A percentile compares a stretch with the other conserved stretches of the same genome.
Evolutionary conservation across 352 stramenopile species (phyloP).

Genomic region (Pythium angustatum): DNA sequence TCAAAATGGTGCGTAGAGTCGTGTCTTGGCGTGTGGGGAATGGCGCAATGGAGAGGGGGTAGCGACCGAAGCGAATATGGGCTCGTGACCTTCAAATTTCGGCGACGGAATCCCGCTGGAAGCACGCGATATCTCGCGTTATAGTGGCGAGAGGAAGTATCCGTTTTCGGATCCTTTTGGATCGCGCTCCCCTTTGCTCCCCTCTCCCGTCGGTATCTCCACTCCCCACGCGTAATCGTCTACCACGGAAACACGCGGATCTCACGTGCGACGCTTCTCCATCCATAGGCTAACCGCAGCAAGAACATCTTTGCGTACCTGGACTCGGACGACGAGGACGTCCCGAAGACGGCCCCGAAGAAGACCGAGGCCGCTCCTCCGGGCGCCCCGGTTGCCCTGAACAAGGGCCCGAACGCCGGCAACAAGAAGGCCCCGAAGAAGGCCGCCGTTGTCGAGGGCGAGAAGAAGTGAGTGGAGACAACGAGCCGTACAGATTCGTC

Average conservation of each 20-base stretch:
- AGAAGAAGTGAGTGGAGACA: slow-evolving; percentile 34
- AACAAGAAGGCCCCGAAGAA: slow-evolving; percentile 85
- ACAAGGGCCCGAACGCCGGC: slow-evolving; percentile 75
- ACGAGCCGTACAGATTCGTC: not conserved
- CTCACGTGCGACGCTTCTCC: slow-evolving; percentile 1
- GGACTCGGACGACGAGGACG: slow-evolving; percentile 47
- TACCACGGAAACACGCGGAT: not conserved
- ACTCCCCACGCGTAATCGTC: not conserved
- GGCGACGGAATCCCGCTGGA: slow-evolving; percentile 7
- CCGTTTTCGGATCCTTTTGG: not conserved
- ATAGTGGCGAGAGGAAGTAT: not conserved
- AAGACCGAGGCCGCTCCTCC: slow-evolving; percentile 41
- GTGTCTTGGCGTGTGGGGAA: not conserved
- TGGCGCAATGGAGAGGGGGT: not conserved
- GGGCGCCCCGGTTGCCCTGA: slow-evolving; percentile 63
- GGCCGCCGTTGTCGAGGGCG: slow-evolving; percentile 36
- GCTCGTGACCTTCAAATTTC: slow-evolving; percentile 2
- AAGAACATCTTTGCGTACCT: slow-evolving; percentile 49
- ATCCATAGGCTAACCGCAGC: slow-evolving; percentile 34
- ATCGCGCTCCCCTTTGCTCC: not conserved
- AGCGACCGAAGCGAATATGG: not conserved
- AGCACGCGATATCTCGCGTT: slow-evolving; percentile 5
- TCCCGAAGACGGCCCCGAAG: slow-evolving; percentile 46
- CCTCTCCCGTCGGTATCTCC: no score
- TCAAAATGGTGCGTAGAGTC: slow-evolving; percentile 34